A percentile compares a stretch with the other conserved stretches of the same genome.
Evolutionary conservation across 176 grass and related monocot genomes (phyloP).

Genomic region (Lolium rigidum): DNA sequence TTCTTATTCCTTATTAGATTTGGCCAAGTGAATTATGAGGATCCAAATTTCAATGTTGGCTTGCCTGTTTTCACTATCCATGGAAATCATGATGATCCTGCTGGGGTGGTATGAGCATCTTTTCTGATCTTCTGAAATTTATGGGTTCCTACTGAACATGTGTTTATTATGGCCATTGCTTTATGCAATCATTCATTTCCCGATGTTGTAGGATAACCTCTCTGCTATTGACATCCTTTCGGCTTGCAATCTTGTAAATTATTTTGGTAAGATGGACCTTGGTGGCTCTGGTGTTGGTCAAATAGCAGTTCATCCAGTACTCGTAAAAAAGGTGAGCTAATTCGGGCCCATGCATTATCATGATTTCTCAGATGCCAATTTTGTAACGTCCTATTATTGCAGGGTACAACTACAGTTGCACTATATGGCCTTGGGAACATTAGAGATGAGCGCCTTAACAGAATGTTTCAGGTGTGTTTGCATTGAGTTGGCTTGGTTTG

Average conservation of each 20-base stretch:
- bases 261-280: slow-evolving; percentile 97
- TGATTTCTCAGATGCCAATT: slow-evolving; percentile 11
- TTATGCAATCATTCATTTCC: slow-evolving; percentile 26
- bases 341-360: neutral
- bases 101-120: slow-evolving; percentile 68
- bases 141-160: too few species aligned
- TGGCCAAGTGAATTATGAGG: slow-evolving; percentile 92
- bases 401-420: slow-evolving; percentile 82
- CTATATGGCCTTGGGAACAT: slow-evolving; percentile 98
- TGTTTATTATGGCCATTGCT: neutral
- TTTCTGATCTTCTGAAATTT: slow-evolving; percentile 22
- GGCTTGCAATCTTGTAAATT: slow-evolving; percentile 97
- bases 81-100: slow-evolving; percentile 91
- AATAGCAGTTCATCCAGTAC: slow-evolving; percentile 82
- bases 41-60: slow-evolving; percentile 84
- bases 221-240: slow-evolving; percentile 97
- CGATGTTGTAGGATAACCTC: slow-evolving; percentile 79
- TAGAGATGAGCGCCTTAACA: slow-evolving; percentile 92
- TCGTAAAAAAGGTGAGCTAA: slow-evolving; percentile 75
- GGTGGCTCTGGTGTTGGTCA: slow-evolving; percentile 88
- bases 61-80: slow-evolving; percentile 96
- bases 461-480: slow-evolving; percentile 94
- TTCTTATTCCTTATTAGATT: slow-evolving; percentile 55
- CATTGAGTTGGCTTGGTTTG: slow-evolving; percentile 13
- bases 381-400: slow-evolving; percentile 36